Evolutionary conservation across 1,139 yeast genomes (phyloP), one percentile per base, ranked within the genome.

Genomic region (Diutina siamensis): DNA sequence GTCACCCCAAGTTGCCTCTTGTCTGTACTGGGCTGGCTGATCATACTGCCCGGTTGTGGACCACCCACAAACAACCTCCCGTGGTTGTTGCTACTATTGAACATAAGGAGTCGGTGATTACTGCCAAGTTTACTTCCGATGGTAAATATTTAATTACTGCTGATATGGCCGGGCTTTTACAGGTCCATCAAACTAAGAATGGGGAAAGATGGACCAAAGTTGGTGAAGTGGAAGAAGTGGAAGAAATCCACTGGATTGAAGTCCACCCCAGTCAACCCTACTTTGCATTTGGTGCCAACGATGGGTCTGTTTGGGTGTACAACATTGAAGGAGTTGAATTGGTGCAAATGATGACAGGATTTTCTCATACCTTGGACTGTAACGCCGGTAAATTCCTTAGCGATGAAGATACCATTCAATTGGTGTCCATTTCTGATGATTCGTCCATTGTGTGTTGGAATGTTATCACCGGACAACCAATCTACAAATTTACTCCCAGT

Each of bases 251-350:
- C 46, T 89, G 96, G 94, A 70, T 92, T 47, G 63, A 72, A 35
- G 74, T 79, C 46, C 98, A 92, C 62, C 96, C 97, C 20, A 66
- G 69, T 22, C 59, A 63, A 52, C 72, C 77, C 28, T 75, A 80
- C 48, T 86, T 92, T 67, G 97, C 97, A n/a, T 86, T 87, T 58
- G 97, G 98, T 49, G 92, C 89, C 35, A 70, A 71, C 10, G 97
- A 89, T 61, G 97, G 98, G 1, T 82, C 95, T 0, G 95, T 89
- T 13, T 92, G 97, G 95, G 88, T 84, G 31, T 92, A 87, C 60
- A 84, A 83, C 56, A 73, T 88, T 44, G 58, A 62, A 15, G 62
- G 72, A 44, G 74, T 74, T 47, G 63, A 73, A n/a, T 61, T 80
- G 48, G 82, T 74, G 41, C 86, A 82, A 59, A 65, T 87, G 44